phyloP scores from a whole-genome alignment of 2,329 filamentous ascomycete genomes.

The Endoconidiophora laricicola region DNA sequence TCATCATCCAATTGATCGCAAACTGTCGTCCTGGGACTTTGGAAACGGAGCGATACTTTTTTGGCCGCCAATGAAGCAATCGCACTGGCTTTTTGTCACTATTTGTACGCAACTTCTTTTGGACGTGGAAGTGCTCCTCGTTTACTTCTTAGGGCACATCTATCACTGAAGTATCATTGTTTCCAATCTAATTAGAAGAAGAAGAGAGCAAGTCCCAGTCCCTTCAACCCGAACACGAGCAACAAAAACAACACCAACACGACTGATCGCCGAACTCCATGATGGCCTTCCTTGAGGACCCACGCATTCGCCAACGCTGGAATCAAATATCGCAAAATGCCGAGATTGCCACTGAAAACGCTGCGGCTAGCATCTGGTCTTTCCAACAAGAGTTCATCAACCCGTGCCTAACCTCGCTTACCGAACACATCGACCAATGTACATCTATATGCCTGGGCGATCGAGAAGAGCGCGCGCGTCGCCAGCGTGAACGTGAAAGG shows the following conservation, averaged over 20 bases:
- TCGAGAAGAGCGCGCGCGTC: slow-evolving; percentile 56
- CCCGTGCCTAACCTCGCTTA: slow-evolving; percentile 58
- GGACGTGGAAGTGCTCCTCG: too few relatives aligned
- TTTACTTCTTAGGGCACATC: too few relatives aligned
- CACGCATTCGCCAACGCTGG: slow-evolving; percentile 80
- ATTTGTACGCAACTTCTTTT: too few relatives aligned
- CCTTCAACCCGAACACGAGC: background rate
- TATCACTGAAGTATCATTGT: too few relatives aligned
- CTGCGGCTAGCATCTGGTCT: slow-evolving; percentile 79
- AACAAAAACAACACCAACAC: too few relatives aligned
- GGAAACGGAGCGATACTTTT: too few relatives aligned
- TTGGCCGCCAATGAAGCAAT: too few relatives aligned
- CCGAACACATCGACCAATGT: slow-evolving; percentile 53
- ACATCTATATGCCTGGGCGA: slow-evolving; percentile 53
- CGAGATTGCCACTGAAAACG: slow-evolving; percentile 77
- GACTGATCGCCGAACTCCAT: slow-evolving; percentile 11
- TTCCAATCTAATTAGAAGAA: background rate
- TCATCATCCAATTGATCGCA: too few relatives aligned
- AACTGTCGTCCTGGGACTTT: too few relatives aligned
- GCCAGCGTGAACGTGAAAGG: slow-evolving; percentile 46
- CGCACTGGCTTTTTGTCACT: too few relatives aligned
- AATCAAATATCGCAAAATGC: slow-evolving; percentile 84
- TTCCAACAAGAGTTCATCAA: slow-evolving; percentile 74
- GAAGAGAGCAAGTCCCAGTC: background rate
- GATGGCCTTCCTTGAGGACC: slow-evolving; percentile 57